phyloP scores from a whole-genome alignment of 1,284 basidiomycete species.

The Cryptococcus sp. region DNA sequence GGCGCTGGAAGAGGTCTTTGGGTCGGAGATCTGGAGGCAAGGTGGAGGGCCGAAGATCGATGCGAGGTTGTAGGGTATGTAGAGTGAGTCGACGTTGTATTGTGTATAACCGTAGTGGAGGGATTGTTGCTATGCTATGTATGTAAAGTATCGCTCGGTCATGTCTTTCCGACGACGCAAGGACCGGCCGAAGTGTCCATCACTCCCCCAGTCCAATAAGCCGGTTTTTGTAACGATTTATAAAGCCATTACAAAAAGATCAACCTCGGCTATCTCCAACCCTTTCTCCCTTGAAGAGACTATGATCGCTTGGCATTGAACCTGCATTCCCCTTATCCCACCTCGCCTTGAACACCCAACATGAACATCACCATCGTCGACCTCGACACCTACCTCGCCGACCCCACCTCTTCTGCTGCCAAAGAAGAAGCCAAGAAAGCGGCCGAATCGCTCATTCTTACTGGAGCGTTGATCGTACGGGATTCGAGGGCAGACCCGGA shows the following conservation, averaged over 20 bases:
- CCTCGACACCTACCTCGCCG: slow-evolving; percentile 64
- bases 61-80: slow-evolving; percentile 23
- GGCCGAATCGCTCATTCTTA: slow-evolving; percentile 67
- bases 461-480: slow-evolving; percentile 70
- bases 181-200: no score
- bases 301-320: no score
- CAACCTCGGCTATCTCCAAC: no score
- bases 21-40: slow-evolving; percentile 19
- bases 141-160: no score
- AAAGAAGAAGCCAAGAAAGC: slow-evolving; percentile 51
- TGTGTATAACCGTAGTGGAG: no score
- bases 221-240: neutral
- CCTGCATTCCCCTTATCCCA: no score
- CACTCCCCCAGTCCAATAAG: no score
- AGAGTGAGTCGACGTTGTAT: no score
- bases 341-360: neutral
- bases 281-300: no score
- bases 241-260: neutral
- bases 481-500: slow-evolving; percentile 76
- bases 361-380: slow-evolving; percentile 62
- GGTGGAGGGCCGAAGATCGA: slow-evolving; percentile 12
- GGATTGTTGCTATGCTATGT: no score
- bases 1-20: slow-evolving; percentile 37
- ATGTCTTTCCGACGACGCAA: no score
- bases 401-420: slow-evolving; percentile 51